Evolutionary conservation across 139 green algal genomes (phyloP), one percentile per base, ranked within the genome.

Genomic region (Gonium pectorale): DNA sequence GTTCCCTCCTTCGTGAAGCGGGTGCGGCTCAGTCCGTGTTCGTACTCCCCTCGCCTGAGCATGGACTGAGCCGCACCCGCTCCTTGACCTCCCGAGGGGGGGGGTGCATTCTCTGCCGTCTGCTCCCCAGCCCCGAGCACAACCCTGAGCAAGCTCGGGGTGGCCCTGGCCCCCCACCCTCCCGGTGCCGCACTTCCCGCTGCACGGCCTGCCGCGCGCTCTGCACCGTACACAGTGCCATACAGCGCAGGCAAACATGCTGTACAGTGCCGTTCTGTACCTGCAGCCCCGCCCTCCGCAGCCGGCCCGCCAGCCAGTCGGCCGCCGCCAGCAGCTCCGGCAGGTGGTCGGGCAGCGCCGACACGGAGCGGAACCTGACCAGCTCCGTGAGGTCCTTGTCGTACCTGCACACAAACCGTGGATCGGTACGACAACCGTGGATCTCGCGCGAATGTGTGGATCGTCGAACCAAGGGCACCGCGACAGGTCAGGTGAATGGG

Each of bases 351-450:
- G 83, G 83, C 38, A 83, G 60, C 24, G 83, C 83, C 27, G 83
- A 88, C 62, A 88, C 83, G 43, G 62, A 79, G 1, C 35, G 29
- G 29, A 83, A 83, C 46, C 44, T 46, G 27, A 88, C 83, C 33
- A 87, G 79, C n/a, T 67, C 64, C 5, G 79, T 3, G 13, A 85
- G 79, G 27, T 85, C 79, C 13, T 41, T 54, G 63, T 85, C 63
- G 79, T 85, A 85, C 46, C 64, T 85, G 73, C 40, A 24, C 37
- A 74, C 67, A 74, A 49, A 66, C 6, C n/a, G 56, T 11, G 56
- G 8, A 21, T 21, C 62, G 62, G 29, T 56, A n/a, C n/a, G n/a
- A n/a, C n/a, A n/a, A n/a, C n/a, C n/a, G n/a, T n/a, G n/a, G n/a
- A n/a, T n/a, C n/a, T n/a, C n/a, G n/a, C n/a, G n/a, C n/a, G n/a